Conservation (phyloP, 2,329 filamentous ascomycete genomes). For the Myriosclerotinia curreyana region DNA sequence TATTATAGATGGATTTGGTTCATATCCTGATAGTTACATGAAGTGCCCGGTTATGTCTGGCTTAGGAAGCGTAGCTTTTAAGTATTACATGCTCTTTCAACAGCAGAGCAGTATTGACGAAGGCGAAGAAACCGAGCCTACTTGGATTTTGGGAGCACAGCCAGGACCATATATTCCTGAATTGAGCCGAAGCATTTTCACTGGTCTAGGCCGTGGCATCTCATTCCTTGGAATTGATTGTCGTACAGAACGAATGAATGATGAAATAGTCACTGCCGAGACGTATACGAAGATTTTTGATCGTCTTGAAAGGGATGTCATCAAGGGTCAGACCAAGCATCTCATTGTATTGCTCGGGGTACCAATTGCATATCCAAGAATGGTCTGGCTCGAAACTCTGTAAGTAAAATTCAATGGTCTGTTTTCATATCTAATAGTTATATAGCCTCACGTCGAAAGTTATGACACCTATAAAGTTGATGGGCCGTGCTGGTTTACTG, state of each 20-base stretch:
- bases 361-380: constrained; percentile 74
- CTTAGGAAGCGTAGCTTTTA: constrained; percentile 87
- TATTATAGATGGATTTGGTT: constrained; percentile 87
- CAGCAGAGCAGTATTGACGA: constrained; percentile 85
- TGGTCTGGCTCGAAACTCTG: constrained; percentile 71
- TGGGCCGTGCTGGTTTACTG: constrained; percentile 77
- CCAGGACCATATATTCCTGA: constrained; percentile 91
- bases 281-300: constrained; percentile 88
- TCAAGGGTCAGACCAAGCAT: constrained; percentile 83
- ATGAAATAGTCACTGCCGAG: constrained; percentile 74
- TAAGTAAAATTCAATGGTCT: constrained; percentile 42
- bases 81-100: constrained; percentile 98
- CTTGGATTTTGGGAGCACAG: constrained; percentile 77
- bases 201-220: constrained; percentile 75
- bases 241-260: constrained; percentile 81
- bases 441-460: constrained; percentile 72
- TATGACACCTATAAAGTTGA: constrained; percentile 85
- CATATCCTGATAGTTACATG: constrained; percentile 91
- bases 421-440: constrained; percentile 38
- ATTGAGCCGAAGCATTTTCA: constrained; percentile 78
- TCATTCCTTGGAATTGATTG: constrained; percentile 86
- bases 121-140: constrained; percentile 79
- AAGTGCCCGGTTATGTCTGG: constrained; percentile 84
- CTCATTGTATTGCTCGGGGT: constrained; percentile 84
- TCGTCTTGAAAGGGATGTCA: constrained; percentile 76